Evolutionary conservation across 352 stramenopile species (phyloP), one percentile per base, ranked within the genome.

Genomic region (Aphanomyces euteiches): DNA sequence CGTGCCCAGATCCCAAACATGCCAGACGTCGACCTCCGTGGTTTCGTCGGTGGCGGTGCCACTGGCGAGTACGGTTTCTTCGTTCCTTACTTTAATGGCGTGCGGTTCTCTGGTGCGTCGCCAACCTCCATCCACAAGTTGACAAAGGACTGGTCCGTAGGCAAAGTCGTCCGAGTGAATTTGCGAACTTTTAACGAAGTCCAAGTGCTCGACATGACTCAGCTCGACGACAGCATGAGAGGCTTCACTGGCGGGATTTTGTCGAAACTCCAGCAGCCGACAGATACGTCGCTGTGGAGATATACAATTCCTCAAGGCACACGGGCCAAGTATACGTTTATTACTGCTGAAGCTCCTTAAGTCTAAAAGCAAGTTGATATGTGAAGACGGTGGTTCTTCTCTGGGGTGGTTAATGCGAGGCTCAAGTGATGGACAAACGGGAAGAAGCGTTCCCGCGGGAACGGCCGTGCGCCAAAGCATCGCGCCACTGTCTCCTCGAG

Each of bases 11-110:
- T 93, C 3, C 84, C 85, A 0, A 75, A 91, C 36, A 75, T 85
- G 13, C 75, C 84, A 1, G 84, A 91, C 45, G 70, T 72, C 34
- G 79, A 84, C 7, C 69, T 93, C 0, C 78, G 85, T 13, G 85
- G 85, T n/a, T 93, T 93, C 59, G 77, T 71, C 21, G 82, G 80
- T 4, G 85, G 83, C 38, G 73, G 89, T 7, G 84, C 84, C 0
- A 92, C 85, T 2, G 85, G 85, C 28, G 89, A 92, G 67, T 93
- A 92, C 65, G 85, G 82, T 7, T 90, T 90, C 70, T 90, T 93
- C 63, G 76, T 90, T 34, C 85, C 85, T 5, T 90, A 81, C 68
- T 93, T 90, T 48, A 85, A 90, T 38, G 85, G 85, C 21, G 73
- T 67, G 3, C 72, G 68, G 0, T 89, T 89, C 72, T 90, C 84